Percentiles rank a stretch among this genome's conserved stretches.
phyloP scores from a whole-genome alignment of 2,329 filamentous ascomycete genomes.

The Claviceps africana region DNA sequence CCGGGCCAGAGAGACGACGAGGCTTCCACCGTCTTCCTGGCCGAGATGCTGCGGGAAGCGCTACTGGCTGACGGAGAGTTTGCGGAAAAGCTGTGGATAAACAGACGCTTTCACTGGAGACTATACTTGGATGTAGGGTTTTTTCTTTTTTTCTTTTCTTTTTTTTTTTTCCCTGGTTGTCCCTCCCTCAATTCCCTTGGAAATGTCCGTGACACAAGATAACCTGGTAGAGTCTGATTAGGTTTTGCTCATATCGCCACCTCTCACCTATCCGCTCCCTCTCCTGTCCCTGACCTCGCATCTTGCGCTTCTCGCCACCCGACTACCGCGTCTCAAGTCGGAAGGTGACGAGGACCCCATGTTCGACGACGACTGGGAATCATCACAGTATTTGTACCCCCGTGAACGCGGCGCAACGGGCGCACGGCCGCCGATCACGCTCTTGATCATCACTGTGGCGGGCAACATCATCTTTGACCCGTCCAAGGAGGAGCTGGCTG shows the following conservation, averaged over 20 bases:
- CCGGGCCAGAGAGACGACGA: conserved; percentile 87
- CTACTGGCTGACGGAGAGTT: conserved; percentile 60
- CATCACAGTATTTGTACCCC: conserved; percentile 63
- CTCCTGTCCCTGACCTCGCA: conserved; percentile 87
- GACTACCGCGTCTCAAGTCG: conserved; percentile 71
- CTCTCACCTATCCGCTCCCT: conserved; percentile 82
- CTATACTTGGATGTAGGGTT: conserved; percentile 76
- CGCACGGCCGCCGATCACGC: conserved; percentile 65
- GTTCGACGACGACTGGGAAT: conserved; percentile 96
- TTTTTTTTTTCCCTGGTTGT: background rate
- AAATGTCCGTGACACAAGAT: background rate
- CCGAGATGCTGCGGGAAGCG: conserved; percentile 78
- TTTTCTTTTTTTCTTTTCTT: background rate
- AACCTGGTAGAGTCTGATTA: conserved; percentile 20
- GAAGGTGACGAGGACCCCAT: conserved; percentile 90
- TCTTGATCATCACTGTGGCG: conserved; percentile 77
- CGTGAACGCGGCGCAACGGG: conserved; percentile 22
- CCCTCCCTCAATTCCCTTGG: background rate
- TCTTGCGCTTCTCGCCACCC: conserved; percentile 77
- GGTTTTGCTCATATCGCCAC: conserved; percentile 87
- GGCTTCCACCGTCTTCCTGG: conserved; percentile 71
- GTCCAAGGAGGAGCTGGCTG: conserved; percentile 76
- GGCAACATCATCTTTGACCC: conserved; percentile 92
- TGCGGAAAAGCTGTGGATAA: conserved; percentile 67
- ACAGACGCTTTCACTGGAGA: conserved; percentile 88